Conservation (phyloP, 371 early-diverging fungal genomes). For the Cladochytrium tenue region DNA sequence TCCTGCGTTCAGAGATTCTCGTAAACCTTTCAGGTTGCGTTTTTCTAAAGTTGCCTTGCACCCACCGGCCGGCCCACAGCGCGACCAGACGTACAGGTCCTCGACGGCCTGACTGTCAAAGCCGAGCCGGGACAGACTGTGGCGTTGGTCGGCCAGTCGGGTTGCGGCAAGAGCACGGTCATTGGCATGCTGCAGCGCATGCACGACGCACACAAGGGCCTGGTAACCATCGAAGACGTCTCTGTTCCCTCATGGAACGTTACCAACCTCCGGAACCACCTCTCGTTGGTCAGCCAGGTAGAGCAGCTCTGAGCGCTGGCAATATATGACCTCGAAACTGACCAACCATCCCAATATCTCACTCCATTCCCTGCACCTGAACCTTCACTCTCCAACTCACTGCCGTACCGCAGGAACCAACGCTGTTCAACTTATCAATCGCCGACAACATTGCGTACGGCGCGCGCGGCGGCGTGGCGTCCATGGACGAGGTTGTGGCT, state of each 20-base stretch:
- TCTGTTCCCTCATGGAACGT: conserved; percentile 68
- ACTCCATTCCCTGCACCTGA: too few relatives aligned
- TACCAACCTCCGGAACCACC: conserved; percentile 66
- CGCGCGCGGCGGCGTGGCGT: conserved; percentile 48
- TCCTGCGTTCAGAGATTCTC: too few relatives aligned
- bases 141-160: conserved; percentile 63
- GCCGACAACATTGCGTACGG: conserved; percentile 48
- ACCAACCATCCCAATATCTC: too few relatives aligned
- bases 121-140: conserved; percentile 62
- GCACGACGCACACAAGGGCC: conserved; percentile 75
- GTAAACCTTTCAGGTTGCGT: too few relatives aligned
- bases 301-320: not conserved
- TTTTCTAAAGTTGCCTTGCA: too few relatives aligned
- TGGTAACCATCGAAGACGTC: conserved; percentile 63
- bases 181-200: conserved; percentile 64
- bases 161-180: conserved; percentile 85
- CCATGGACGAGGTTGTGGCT: conserved; percentile 54
- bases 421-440: conserved; percentile 45
- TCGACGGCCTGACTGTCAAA: conserved; percentile 71
- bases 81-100: conserved; percentile 72
- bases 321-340: not conserved
- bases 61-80: too few relatives aligned
- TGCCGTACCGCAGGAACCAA: conserved; percentile 45
- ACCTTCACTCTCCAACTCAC: too few relatives aligned
- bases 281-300: conserved; percentile 83